Conservation (phyloP, 805 yeast species). For the Saturnispora dispora region DNA sequence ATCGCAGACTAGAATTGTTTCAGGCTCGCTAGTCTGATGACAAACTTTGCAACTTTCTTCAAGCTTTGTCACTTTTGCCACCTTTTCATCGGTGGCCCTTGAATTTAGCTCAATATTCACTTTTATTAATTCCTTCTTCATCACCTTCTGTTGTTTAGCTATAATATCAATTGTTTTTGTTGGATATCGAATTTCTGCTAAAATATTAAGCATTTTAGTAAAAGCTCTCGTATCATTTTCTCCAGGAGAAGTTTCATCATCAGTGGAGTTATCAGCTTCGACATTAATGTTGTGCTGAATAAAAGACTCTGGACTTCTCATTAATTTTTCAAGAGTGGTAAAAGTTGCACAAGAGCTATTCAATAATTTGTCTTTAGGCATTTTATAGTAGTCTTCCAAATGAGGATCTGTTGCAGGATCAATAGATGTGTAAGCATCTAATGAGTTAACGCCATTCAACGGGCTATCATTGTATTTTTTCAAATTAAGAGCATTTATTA, state of each 20-base stretch:
- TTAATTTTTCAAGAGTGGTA: neutral
- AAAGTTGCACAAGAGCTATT: neutral
- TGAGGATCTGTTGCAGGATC: slow-evolving; percentile 4
- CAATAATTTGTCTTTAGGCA: neutral
- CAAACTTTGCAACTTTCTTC: slow-evolving; percentile 32
- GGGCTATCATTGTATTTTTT: slow-evolving; percentile 12
- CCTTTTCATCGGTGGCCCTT: neutral
- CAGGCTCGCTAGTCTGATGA: slow-evolving; percentile 35
- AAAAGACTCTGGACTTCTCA: neutral
- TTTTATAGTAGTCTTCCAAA: slow-evolving; percentile 1
- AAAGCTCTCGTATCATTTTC: neutral
- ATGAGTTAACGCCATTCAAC: too few relatives aligned
- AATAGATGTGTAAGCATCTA: slow-evolving; percentile 3
- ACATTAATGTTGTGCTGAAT: neutral
- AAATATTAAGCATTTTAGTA: neutral
- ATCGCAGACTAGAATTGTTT: slow-evolving; percentile 52
- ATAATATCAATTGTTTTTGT: neutral
- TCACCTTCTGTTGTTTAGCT: neutral
- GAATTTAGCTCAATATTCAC: neutral
- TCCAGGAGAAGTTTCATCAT: neutral
- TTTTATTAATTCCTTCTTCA: neutral
- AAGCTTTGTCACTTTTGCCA: slow-evolving; percentile 8
- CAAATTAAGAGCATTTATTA: slow-evolving; percentile 9
- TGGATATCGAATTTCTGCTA: neutral
- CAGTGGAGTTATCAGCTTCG: neutral